Evolutionary conservation across 306 rosid species (phyloP), one percentile per base, ranked within the genome.

Genomic region (Vicia sativa): DNA sequence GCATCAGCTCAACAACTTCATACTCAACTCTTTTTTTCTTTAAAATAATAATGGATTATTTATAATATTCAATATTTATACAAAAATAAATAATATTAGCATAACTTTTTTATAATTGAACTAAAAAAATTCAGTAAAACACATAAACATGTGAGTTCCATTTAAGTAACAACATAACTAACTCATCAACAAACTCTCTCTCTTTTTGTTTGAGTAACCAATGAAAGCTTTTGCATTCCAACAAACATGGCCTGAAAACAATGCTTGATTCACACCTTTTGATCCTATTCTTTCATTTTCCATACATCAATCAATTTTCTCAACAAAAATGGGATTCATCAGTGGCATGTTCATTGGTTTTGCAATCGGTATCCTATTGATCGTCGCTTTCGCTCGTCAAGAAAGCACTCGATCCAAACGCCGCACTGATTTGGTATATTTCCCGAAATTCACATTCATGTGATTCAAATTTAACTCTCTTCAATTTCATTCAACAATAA

Each of bases 391-490:
- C 28, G 89, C 96, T 77, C 86, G 91, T 23, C 75, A 73, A 0
- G 87, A 57, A 45, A 77, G 71, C 19, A 34, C 7, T 38, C 91
- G 98, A 79, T 80, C 92, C 78, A 89, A 65, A 71, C 81, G 74
- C 77, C 98, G 96, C 42, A 65, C 80, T n/a, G 79, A 84, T 74
- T 78, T 92, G 90, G 98, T 92, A 65, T 8, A 43, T 28, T 7
- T 39, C 66, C 63, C 5, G 0, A 13, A 73, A 29, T 7, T 67
- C 2, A 9, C 49, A 12, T 60, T 64, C 57, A 34, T 39, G 21
- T 19, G 9, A 52, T 60, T 77, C 14, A 53, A 58, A 70, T 45
- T 14, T n/a, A 7, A 46, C 18, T 45, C 56, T 10, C 43, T 21
- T 46, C 2, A 48, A 39, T 55, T 6, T 4, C 18, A 55, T 13